A percentile compares a stretch with the other conserved stretches of the same genome.
These are phyloP conservation scores for Wickerhamiella occidentalis DNA, from an alignment of 805 yeast species.

Conservation along the genomic window DNA sequence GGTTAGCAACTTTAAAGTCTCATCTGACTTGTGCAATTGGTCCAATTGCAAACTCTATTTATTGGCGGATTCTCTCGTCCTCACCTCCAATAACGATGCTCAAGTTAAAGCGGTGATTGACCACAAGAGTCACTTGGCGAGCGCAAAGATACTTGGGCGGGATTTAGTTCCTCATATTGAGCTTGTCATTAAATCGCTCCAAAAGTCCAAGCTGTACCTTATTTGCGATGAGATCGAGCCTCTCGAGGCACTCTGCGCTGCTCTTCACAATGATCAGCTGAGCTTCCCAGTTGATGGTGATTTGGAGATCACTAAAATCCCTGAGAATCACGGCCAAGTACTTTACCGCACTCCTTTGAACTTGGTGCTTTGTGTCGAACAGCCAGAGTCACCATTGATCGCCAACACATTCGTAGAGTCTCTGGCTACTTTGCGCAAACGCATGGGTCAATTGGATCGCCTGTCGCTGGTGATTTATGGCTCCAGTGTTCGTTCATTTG, in stretches of 20 bases:
- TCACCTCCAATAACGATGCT: slow-evolving; percentile 3
- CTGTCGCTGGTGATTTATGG: neutral
- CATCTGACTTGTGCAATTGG: slow-evolving; percentile 4
- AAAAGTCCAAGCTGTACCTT: neutral
- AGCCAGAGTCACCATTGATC: neutral
- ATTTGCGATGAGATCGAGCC: slow-evolving; percentile 5
- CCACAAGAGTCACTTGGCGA: neutral
- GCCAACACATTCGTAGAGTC: neutral
- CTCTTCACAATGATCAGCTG: neutral
- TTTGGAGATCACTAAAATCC: neutral
- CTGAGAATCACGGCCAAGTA: neutral
- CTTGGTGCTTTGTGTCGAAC: slow-evolving; percentile 2
- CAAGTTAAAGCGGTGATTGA: neutral
- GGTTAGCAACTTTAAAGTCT: neutral
- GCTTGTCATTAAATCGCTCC: neutral
- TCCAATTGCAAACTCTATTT: neutral
- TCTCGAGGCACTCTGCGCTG: slow-evolving; percentile 7
- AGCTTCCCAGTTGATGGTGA: neutral
- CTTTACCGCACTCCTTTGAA: slow-evolving; percentile 1
- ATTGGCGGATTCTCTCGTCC: neutral
- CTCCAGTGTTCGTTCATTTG: neutral
- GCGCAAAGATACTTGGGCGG: neutral
- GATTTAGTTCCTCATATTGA: neutral
- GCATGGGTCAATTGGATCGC: slow-evolving; percentile 4
- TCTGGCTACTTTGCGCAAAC: neutral